phyloP scores from a whole-genome alignment of 1,284 basidiomycete species.

The Somion occarium region DNA sequence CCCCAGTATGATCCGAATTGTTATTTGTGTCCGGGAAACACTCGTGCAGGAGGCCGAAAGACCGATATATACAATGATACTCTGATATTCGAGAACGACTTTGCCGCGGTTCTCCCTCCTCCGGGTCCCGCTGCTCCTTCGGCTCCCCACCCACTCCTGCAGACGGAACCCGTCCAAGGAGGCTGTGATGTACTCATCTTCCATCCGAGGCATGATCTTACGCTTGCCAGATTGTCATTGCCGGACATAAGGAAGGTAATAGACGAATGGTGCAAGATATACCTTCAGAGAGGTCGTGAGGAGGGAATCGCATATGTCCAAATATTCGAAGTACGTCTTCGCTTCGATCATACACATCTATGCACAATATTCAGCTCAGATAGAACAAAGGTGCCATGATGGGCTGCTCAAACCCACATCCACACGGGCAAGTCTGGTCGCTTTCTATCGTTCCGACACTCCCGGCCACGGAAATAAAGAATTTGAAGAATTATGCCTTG shows the following conservation, averaged over 20 bases:
- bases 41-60: slow-evolving; percentile 66
- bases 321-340: slow-evolving; percentile 72
- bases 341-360: background rate
- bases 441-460: slow-evolving; percentile 72
- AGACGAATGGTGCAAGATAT: slow-evolving; percentile 73
- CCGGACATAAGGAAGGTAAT: slow-evolving; percentile 70
- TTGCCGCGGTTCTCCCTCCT: slow-evolving; percentile 72
- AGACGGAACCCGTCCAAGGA: slow-evolving; percentile 72
- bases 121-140: slow-evolving; percentile 44
- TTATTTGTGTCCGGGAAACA: slow-evolving; percentile 90
- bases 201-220: slow-evolving; percentile 88
- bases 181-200: slow-evolving; percentile 90
- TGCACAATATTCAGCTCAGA: background rate
- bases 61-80: slow-evolving; percentile 74
- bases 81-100: slow-evolving; percentile 83
- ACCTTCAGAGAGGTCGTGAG: slow-evolving; percentile 54
- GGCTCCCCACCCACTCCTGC: slow-evolving; percentile 60
- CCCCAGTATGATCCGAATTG: slow-evolving; percentile 77
- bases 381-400: slow-evolving; percentile 95
- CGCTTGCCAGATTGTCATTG: slow-evolving; percentile 68
- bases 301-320: slow-evolving; percentile 79
- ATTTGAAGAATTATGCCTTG: slow-evolving; percentile 53
- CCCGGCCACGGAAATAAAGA: slow-evolving; percentile 60
- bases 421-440: slow-evolving; percentile 93
- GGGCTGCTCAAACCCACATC: slow-evolving; percentile 96